phyloP scores from a whole-genome alignment of 805 yeast species.

The Saccharomycopsis guyanensis region DNA sequence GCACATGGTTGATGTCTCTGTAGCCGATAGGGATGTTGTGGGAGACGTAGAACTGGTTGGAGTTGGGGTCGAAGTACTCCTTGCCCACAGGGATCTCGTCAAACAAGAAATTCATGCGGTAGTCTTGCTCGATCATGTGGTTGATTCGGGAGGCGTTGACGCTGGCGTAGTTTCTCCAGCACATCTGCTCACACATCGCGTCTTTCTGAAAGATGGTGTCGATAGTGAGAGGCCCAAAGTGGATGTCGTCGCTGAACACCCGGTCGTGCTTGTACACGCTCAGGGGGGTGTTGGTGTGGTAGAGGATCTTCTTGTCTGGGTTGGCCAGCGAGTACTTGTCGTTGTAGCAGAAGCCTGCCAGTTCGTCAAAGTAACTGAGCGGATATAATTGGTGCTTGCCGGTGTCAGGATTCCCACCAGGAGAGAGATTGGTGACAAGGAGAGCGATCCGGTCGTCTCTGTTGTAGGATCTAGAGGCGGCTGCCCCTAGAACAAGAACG shows the following conservation, averaged over 20 bases:
- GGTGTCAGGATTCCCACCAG: constrained; percentile 18
- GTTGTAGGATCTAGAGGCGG: constrained; percentile 4
- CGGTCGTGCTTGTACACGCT: constrained; percentile 6
- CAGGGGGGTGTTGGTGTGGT: background rate
- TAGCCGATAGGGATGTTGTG: constrained; percentile 28
- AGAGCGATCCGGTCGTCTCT: constrained; percentile 13
- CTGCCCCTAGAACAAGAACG: no score
- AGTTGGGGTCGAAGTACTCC: constrained; percentile 26
- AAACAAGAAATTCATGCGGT: constrained; percentile 26
- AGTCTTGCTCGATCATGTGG: constrained; percentile 26
- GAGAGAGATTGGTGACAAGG: constrained; percentile 13
- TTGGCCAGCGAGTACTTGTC: constrained; percentile 8
- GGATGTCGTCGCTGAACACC: constrained; percentile 7
- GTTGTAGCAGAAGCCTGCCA: constrained; percentile 13
- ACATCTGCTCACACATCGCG: constrained; percentile 8
- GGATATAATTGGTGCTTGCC: constrained; percentile 14
- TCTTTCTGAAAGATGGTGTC: constrained; percentile 8
- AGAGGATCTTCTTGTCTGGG: background rate
- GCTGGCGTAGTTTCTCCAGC: constrained; percentile 13
- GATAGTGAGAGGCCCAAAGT: constrained; percentile 14
- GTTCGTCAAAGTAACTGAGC: constrained; percentile 12
- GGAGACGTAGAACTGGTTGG: constrained; percentile 25
- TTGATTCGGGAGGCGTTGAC: constrained; percentile 26
- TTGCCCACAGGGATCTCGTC: constrained; percentile 29
- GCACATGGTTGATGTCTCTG: constrained; percentile 25